phyloP scores from a whole-genome alignment of 257 asterid genomes.

The Solanum microdontum region DNA sequence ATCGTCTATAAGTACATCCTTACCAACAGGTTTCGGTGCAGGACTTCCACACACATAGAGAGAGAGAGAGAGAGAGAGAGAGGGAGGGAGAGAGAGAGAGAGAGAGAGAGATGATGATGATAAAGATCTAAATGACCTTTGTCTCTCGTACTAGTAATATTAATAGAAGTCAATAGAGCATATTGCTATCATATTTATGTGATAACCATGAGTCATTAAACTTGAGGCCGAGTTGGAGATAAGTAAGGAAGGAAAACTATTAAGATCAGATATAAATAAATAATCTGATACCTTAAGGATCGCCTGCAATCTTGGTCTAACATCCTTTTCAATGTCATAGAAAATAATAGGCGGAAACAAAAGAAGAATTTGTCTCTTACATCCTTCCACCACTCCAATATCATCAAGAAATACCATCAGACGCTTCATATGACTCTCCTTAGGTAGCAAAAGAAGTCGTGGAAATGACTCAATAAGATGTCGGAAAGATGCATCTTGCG shows the following conservation, averaged over 20 bases:
- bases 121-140: not conserved
- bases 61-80: not conserved
- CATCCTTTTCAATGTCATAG: constrained; percentile 52
- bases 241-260: not conserved
- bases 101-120: not conserved
- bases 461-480: constrained; percentile 86
- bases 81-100: not conserved
- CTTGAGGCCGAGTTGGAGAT: not conserved
- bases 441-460: constrained; percentile 47
- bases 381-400: constrained; percentile 53
- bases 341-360: constrained; percentile 67
- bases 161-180: not conserved
- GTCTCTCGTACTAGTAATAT: not conserved
- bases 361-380: constrained; percentile 34
- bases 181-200: not conserved
- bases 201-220: not conserved
- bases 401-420: constrained; percentile 49
- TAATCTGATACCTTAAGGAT: constrained; percentile 44
- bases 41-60: not conserved
- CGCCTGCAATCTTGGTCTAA: constrained; percentile 51
- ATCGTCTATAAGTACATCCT: not conserved
- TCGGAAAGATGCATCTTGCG: constrained; percentile 48
- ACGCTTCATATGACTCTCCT: constrained; percentile 47
- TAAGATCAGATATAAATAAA: not conserved
- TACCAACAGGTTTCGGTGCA: not conserved